Percentiles rank a stretch among this genome's conserved stretches.
These are phyloP conservation scores for Gigaspora rosea DNA, from an alignment of 192 early-diverging fungal species.

Conservation along the genomic window DNA sequence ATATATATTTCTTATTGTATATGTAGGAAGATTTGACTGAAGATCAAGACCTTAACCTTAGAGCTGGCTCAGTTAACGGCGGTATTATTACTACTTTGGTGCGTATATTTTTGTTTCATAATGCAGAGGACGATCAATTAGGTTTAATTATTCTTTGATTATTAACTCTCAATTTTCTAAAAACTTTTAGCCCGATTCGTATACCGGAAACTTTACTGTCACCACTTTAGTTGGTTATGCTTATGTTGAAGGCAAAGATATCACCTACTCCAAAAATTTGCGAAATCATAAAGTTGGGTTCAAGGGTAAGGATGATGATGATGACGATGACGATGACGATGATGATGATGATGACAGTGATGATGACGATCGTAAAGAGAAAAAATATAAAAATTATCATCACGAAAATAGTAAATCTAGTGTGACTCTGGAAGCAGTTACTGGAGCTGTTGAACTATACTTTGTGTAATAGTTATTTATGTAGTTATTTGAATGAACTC, in stretches of 20 bases:
- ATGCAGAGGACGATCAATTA: background rate
- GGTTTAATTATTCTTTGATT: background rate
- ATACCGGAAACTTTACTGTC: slow-evolving; percentile 7
- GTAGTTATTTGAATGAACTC: too few relatives aligned
- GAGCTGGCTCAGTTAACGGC: slow-evolving; percentile 19
- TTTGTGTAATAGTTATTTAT: background rate
- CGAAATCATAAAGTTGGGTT: slow-evolving; percentile 19
- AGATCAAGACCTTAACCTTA: slow-evolving; percentile 12
- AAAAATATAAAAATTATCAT: background rate
- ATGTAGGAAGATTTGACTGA: slow-evolving; percentile 13
- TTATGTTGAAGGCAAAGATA: slow-evolving; percentile 8
- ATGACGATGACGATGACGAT: background rate
- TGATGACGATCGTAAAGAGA: background rate
- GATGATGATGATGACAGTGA: background rate
- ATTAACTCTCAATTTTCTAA: background rate
- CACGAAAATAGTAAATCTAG: background rate
- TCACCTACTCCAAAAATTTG: slow-evolving; percentile 4
- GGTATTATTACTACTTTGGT: slow-evolving; percentile 17
- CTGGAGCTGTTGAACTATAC: slow-evolving; percentile 27
- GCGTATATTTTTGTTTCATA: background rate
- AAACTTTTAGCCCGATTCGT: slow-evolving; percentile 15
- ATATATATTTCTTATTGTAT: background rate
- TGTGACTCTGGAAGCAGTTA: slow-evolving; percentile 8
- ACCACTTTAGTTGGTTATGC: slow-evolving; percentile 16
- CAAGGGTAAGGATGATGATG: slow-evolving; percentile 4